These are phyloP conservation scores for Amaranthus palmeri DNA, from an alignment of 148 eudicot genomes.

Conservation along the genomic window DNA sequence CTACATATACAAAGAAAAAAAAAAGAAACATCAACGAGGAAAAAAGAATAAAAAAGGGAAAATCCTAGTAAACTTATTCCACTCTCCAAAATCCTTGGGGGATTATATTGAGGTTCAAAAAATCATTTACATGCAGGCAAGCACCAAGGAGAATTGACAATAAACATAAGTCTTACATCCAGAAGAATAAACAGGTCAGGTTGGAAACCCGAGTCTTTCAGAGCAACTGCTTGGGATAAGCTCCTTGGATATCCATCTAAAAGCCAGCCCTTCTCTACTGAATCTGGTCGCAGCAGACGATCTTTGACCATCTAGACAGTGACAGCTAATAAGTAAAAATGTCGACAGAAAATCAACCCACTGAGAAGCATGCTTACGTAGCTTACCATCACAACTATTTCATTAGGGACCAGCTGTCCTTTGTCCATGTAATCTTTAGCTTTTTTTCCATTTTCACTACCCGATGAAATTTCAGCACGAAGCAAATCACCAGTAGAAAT, in stretches of 20 bases:
- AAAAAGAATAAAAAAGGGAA: neutral
- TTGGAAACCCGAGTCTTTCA: conserved; percentile 64
- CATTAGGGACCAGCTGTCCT: conserved; percentile 91
- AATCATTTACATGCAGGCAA: too few relatives aligned
- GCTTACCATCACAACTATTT: conserved; percentile 86
- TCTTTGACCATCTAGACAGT: conserved; percentile 85
- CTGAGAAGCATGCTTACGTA: neutral
- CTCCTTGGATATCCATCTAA: conserved; percentile 98
- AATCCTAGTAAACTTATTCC: neutral
- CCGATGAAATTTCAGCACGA: conserved; percentile 77
- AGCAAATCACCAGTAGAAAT: conserved; percentile 95
- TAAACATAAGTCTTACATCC: conserved; percentile 61
- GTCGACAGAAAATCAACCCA: conserved; percentile 2
- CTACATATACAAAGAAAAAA: neutral
- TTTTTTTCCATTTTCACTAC: conserved; percentile 75
- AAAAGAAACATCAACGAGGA: neutral
- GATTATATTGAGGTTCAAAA: neutral
- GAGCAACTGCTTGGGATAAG: conserved; percentile 88
- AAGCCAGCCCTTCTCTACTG: conserved; percentile 95
- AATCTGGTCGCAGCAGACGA: conserved; percentile 66
- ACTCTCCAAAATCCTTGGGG: neutral
- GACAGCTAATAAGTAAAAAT: conserved; percentile 15
- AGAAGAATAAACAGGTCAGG: conserved; percentile 91
- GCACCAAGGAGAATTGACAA: neutral
- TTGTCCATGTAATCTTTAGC: conserved; percentile 95